Percentiles rank a stretch among this genome's conserved stretches.
phyloP scores from a whole-genome alignment of 306 rosid genomes.

The Vicia faba region DNA sequence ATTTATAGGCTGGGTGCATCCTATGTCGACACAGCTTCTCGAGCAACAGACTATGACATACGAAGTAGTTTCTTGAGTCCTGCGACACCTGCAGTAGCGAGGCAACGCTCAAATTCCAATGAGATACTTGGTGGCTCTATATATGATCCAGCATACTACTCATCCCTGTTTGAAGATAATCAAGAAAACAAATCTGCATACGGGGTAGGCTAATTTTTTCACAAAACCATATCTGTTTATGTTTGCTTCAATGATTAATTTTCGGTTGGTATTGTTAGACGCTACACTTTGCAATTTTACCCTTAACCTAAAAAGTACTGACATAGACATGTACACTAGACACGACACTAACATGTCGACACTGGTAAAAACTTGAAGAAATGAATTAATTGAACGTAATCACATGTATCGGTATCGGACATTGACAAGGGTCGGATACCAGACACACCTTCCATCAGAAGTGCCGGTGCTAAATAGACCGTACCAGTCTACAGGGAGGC shows the following conservation, averaged over 20 bases:
- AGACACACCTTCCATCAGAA: too few relatives aligned
- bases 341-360: too few relatives aligned
- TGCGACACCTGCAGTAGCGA: constrained; percentile 56
- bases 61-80: constrained; percentile 91
- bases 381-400: too few relatives aligned
- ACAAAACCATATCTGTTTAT: constrained; percentile 12
- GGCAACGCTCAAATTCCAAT: constrained; percentile 72
- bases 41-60: constrained; percentile 67
- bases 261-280: constrained; percentile 6
- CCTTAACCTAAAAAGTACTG: not conserved
- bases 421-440: too few relatives aligned
- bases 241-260: constrained; percentile 30
- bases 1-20: constrained; percentile 93
- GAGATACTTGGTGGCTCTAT: constrained; percentile 92
- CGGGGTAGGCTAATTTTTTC: constrained; percentile 57
- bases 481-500: not conserved
- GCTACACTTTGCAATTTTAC: constrained; percentile 29
- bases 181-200: constrained; percentile 54
- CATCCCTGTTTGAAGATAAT: constrained; percentile 82
- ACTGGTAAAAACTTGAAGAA: too few relatives aligned
- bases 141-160: constrained; percentile 78
- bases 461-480: too few relatives aligned
- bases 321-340: too few relatives aligned
- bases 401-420: too few relatives aligned
- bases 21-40: constrained; percentile 53